A percentile compares a stretch with the other conserved stretches of the same genome.
These are phyloP conservation scores for Sonneratia caseolaris DNA, from an alignment of 345 rosid genomes.

Conservation along the genomic window DNA sequence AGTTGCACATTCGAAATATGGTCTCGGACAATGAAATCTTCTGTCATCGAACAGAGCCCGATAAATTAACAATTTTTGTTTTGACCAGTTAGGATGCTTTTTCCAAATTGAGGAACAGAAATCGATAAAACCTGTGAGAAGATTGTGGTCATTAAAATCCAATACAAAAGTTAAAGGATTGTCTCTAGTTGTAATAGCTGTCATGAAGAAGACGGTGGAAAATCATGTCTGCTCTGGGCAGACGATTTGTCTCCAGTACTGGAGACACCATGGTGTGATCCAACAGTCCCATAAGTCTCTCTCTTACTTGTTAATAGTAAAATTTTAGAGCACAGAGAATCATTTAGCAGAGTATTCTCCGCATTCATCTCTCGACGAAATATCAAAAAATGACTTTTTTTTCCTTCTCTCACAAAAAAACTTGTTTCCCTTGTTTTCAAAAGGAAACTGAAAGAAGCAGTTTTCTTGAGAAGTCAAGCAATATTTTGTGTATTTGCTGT, in stretches of 20 bases:
- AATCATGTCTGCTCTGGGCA: not conserved
- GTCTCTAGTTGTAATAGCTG: not conserved
- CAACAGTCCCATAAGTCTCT: conserved; percentile 4
- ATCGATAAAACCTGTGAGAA: not conserved
- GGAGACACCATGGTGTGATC: not conserved
- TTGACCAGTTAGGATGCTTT: not conserved
- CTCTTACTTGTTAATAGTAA: not conserved
- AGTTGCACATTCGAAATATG: not conserved
- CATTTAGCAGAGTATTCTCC: not conserved
- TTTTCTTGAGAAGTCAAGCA: not conserved
- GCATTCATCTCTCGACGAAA: not conserved
- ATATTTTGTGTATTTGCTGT: not conserved
- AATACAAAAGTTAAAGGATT: not conserved
- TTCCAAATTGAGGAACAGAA: not conserved
- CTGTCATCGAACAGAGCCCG: not conserved
- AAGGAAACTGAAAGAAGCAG: not conserved
- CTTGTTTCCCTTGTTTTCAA: not conserved
- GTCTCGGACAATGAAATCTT: not conserved
- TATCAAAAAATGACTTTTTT: not conserved
- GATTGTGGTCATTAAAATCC: not conserved
- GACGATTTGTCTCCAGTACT: conserved; percentile 4
- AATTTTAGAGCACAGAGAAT: not conserved
- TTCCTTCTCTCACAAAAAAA: not conserved
- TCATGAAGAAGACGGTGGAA: not conserved
- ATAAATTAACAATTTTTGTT: not conserved